phyloP scores from a whole-genome alignment of 208 protist species.

The Perkinsela sp. region DNA sequence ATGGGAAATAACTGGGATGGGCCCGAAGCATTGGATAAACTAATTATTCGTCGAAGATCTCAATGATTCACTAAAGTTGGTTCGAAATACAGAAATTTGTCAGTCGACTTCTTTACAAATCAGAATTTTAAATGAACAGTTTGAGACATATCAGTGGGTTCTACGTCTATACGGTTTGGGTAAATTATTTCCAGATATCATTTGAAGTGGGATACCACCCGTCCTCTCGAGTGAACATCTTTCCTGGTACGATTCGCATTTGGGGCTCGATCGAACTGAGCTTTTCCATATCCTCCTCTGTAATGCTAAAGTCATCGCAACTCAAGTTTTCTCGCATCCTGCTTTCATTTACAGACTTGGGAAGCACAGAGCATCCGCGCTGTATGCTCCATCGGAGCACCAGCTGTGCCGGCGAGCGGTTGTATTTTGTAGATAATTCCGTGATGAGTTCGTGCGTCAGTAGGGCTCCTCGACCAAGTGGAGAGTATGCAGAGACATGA shows the following conservation, averaged over 20 bases:
- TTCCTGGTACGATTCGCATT: conserved; percentile 14
- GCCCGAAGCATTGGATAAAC: no score
- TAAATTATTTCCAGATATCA: no score
- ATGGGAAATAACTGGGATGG: no score
- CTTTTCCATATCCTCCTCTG: conserved; percentile 17
- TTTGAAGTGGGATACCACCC: no score
- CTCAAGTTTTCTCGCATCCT: conserved; percentile 59
- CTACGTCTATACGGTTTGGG: no score
- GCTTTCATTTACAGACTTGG: conserved; percentile 33
- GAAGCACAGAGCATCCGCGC: conserved; percentile 29
- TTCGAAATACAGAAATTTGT: no score
- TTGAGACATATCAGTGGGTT: no score
- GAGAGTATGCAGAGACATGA: conserved; percentile 30
- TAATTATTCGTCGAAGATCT: no score
- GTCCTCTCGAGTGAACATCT: no score
- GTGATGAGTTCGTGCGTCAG: conserved; percentile 7
- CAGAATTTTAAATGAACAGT: no score
- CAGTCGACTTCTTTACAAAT: no score
- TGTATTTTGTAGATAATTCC: conserved; percentile 19
- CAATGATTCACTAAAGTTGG: no score
- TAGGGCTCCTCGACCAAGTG: conserved; percentile 20
- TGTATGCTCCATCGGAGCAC: conserved; percentile 35
- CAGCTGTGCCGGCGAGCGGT: conserved; percentile 20
- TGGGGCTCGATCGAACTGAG: conserved; percentile 17
- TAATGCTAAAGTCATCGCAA: conserved; percentile 52